These are phyloP conservation scores for Solanum hybrid DNA, from an alignment of 305 asterid species.

Conservation along the genomic window DNA sequence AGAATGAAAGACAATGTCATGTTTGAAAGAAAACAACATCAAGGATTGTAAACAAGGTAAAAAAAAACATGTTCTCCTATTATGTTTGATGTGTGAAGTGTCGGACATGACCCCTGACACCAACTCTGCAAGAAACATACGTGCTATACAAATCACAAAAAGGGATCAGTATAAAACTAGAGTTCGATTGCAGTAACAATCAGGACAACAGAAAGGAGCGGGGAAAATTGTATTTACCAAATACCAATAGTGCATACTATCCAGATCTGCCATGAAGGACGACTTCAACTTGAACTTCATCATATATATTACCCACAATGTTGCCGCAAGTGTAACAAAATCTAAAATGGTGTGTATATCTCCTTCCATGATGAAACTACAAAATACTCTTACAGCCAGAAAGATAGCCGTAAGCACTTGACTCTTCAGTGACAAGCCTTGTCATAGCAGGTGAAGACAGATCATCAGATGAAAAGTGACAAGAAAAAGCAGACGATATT, in stretches of 20 bases:
- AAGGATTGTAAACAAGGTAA: not conserved
- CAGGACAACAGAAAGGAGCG: not conserved
- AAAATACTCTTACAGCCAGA: constrained; percentile 50
- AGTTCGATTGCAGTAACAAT: not conserved
- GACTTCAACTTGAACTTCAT: constrained; percentile 59
- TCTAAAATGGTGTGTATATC: constrained; percentile 81
- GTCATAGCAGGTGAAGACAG: not conserved
- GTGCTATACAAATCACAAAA: not conserved
- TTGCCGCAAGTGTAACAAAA: constrained; percentile 57
- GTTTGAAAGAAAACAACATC: not conserved
- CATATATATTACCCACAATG: constrained; percentile 78
- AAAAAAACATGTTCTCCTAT: not conserved
- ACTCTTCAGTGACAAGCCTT: constrained; percentile 73
- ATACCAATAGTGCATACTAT: constrained; percentile 54
- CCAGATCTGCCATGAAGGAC: constrained; percentile 52
- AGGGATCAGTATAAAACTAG: not conserved
- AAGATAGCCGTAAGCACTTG: constrained; percentile 76
- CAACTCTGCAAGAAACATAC: not conserved
- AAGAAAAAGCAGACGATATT: not conserved
- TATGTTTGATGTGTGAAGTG: not conserved
- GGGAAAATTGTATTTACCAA: constrained; percentile 35
- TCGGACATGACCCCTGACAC: not conserved
- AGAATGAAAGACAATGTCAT: not conserved
- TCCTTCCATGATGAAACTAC: constrained; percentile 63
- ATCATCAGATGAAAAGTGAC: not conserved